Conservation (phyloP, 306 rosid species). For the Styphnolobium japonicum region DNA sequence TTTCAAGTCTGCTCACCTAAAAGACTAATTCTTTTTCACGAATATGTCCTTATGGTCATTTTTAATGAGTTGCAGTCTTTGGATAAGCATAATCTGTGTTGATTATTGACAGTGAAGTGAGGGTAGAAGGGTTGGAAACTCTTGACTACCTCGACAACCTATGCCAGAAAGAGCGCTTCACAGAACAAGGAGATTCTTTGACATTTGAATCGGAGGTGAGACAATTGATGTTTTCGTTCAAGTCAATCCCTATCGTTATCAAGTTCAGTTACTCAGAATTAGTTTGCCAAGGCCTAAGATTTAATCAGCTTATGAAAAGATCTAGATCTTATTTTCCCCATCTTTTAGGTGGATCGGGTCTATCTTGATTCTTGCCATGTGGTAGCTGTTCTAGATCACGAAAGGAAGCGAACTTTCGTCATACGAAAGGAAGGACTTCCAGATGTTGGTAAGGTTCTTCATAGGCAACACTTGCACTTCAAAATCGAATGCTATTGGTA, state of each 20-base stretch:
- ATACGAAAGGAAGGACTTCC: conserved; percentile 78
- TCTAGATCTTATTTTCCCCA: background rate
- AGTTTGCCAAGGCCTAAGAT: background rate
- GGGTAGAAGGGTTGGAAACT: conserved; percentile 93
- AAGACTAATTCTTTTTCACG: background rate
- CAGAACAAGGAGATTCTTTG: conserved; percentile 88
- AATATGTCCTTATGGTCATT: background rate
- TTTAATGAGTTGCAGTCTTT: background rate
- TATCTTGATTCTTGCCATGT: conserved; percentile 52
- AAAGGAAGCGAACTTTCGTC: conserved; percentile 67
- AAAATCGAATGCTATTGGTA: background rate
- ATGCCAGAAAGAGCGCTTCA: conserved; percentile 65
- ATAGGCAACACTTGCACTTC: background rate
- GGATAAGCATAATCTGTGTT: conserved; percentile 16
- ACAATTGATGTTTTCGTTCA: background rate
- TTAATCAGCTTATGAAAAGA: background rate
- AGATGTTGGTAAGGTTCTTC: conserved; percentile 59
- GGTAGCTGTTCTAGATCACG: conserved; percentile 82
- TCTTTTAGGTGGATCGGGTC: conserved; percentile 75
- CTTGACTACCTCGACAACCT: conserved; percentile 81
- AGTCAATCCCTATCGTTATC: background rate
- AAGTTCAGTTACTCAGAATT: background rate
- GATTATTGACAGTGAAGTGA: conserved; percentile 72
- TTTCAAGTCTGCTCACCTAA: background rate
- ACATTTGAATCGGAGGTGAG: conserved; percentile 94